These are phyloP conservation scores for Alternaria angustiovoidea DNA, from an alignment of 2,329 filamentous ascomycete species.

Conservation along the genomic window DNA sequence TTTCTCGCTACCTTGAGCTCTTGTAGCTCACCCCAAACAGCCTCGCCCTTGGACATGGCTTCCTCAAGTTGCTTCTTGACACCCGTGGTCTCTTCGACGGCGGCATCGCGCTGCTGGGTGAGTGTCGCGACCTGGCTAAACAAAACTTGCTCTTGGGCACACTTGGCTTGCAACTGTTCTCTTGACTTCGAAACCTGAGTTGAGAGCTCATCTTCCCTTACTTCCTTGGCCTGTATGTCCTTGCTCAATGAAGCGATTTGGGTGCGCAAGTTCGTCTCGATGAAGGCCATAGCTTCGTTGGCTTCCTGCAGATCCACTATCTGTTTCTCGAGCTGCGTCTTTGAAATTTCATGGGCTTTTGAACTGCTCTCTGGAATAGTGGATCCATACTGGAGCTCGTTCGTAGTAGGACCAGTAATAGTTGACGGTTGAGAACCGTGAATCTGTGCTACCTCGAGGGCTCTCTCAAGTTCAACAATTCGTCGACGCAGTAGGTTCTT, in stretches of 20 bases:
- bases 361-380: background rate
- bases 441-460: background rate
- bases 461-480: background rate
- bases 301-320: background rate
- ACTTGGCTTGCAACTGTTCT: background rate
- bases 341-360: background rate
- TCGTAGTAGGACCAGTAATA: background rate
- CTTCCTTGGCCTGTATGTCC: background rate
- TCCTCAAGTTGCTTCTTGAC: background rate
- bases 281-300: no score
- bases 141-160: background rate
- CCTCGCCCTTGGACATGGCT: background rate
- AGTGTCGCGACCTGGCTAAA: background rate
- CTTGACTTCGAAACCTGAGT: background rate
- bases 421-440: background rate
- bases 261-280: background rate
- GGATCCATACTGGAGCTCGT: background rate
- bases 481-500: background rate
- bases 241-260: background rate
- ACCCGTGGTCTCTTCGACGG: background rate
- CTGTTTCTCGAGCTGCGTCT: background rate
- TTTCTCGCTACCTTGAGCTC: background rate
- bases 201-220: background rate
- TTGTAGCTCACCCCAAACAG: background rate
- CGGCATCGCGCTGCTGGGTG: background rate